These are phyloP conservation scores for Chlorella vulgaris DNA, from an alignment of 139 green algal species.

Conservation along the genomic window DNA sequence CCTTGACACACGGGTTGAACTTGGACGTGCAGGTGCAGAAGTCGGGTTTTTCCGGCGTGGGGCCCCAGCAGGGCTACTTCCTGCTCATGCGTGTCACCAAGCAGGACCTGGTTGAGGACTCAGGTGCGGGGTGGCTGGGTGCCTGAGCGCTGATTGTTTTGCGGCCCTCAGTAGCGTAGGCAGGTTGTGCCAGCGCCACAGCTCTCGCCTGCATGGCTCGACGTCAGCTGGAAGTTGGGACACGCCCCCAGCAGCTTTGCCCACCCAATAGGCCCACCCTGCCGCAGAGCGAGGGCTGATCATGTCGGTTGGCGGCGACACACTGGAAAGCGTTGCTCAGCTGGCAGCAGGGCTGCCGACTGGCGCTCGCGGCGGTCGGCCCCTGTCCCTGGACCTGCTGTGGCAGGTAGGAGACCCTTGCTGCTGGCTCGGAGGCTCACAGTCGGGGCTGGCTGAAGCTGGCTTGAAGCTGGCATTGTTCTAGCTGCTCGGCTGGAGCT, in stretches of 20 bases:
- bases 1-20: too few species aligned
- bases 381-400: constrained; percentile 61
- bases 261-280: background rate
- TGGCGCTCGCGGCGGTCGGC: constrained; percentile 23
- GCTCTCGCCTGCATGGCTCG: too few species aligned
- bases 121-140: background rate
- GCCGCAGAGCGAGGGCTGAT: constrained; percentile 20
- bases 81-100: constrained; percentile 17
- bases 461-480: too few species aligned
- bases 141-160: background rate
- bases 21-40: too few species aligned
- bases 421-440: too few species aligned
- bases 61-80: constrained; percentile 16
- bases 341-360: constrained; percentile 34
- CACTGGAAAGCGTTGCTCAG: constrained; percentile 17
- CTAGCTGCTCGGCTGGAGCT: too few species aligned
- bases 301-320: constrained; percentile 41
- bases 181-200: too few species aligned
- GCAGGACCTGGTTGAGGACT: background rate
- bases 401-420: constrained; percentile 59
- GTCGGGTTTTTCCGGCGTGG: background rate
- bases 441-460: too few species aligned
- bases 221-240: too few species aligned
- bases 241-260: background rate
- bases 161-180: too few species aligned